phyloP scores from a whole-genome alignment of 2,329 filamentous ascomycete species.

The Fusarium paranaense region DNA sequence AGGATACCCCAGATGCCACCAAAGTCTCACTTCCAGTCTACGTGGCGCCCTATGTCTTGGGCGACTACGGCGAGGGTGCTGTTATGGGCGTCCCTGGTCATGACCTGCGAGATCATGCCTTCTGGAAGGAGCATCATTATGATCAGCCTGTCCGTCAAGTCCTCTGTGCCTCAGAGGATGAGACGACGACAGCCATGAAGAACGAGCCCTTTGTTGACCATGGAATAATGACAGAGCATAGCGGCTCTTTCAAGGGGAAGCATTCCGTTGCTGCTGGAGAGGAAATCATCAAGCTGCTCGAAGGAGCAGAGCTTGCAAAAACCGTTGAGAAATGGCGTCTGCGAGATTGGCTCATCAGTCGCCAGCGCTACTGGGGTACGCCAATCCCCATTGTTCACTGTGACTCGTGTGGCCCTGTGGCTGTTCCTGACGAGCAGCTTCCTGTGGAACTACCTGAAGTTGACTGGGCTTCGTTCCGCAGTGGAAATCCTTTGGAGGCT shows the following conservation, averaged over 20 bases:
- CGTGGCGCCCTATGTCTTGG: constrained; percentile 86
- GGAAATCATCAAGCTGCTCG: constrained; percentile 68
- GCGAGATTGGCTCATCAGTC: constrained; percentile 89
- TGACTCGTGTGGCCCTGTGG: constrained; percentile 78
- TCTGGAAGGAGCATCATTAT: constrained; percentile 79
- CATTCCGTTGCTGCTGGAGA: constrained; percentile 71
- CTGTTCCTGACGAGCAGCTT: constrained; percentile 80
- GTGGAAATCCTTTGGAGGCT: constrained; percentile 81
- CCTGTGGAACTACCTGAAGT: constrained; percentile 81
- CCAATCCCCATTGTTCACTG: constrained; percentile 93
- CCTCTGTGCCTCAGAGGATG: constrained; percentile 64
- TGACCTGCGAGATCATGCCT: constrained; percentile 80
- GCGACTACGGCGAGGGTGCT: constrained; percentile 86
- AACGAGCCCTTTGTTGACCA: constrained; percentile 71
- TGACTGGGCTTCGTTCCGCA: constrained; percentile 74
- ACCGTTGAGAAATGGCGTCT: constrained; percentile 81
- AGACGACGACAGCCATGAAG: constrained; percentile 55
- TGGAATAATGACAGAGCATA: constrained; percentile 75
- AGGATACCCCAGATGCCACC: constrained; percentile 60
- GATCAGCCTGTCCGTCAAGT: constrained; percentile 73
- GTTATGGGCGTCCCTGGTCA: constrained; percentile 94
- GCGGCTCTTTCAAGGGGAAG: constrained; percentile 73
- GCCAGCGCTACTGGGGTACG: constrained; percentile 93
- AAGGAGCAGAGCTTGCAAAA: constrained; percentile 68
- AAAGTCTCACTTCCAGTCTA: constrained; percentile 77